Percentiles rank a stretch among this genome's conserved stretches.
Conservation (phyloP, 768 basidiomycete species). For the Fomitopsis serialis region DNA sequence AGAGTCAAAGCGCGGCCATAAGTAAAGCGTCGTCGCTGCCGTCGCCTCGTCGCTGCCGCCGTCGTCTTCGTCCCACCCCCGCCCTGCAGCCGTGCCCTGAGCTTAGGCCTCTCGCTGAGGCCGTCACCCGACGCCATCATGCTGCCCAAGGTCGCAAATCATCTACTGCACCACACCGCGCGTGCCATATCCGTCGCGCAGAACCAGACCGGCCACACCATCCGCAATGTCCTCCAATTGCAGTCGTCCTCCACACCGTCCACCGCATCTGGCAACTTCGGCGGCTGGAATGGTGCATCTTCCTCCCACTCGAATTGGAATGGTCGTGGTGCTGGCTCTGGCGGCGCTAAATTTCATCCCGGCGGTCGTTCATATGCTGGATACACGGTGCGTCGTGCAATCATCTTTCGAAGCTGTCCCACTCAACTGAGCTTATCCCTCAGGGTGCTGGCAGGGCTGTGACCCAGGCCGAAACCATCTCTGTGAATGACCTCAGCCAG, state of each 20-base stretch:
- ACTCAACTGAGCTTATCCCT: constrained; percentile 1
- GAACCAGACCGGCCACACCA: constrained; percentile 57
- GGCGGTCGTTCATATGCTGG: constrained; percentile 68
- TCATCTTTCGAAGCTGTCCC: neutral
- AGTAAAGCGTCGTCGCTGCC: neutral
- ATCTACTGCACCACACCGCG: constrained; percentile 68
- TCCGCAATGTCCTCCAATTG: constrained; percentile 73
- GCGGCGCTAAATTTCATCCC: constrained; percentile 66
- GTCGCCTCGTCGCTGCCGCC: neutral
- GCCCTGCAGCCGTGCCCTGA: neutral
- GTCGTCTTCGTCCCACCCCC: neutral
- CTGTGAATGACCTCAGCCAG: constrained; percentile 35
- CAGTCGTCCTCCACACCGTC: constrained; percentile 44
- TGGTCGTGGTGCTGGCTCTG: constrained; percentile 57
- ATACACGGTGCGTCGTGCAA: constrained; percentile 48
- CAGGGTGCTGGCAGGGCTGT: constrained; percentile 68
- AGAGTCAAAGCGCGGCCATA: neutral
- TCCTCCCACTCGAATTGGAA: constrained; percentile 44
- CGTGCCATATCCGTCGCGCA: constrained; percentile 75
- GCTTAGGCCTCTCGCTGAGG: neutral
- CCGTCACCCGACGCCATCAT: constrained; percentile 30
- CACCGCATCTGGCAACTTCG: constrained; percentile 28
- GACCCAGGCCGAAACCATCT: constrained; percentile 63
- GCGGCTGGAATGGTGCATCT: constrained; percentile 39
- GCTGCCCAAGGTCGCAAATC: constrained; percentile 82